These are phyloP conservation scores for Hirsutella rhossiliensis DNA, from an alignment of 2,329 filamentous ascomycete genomes.

Conservation along the genomic window DNA sequence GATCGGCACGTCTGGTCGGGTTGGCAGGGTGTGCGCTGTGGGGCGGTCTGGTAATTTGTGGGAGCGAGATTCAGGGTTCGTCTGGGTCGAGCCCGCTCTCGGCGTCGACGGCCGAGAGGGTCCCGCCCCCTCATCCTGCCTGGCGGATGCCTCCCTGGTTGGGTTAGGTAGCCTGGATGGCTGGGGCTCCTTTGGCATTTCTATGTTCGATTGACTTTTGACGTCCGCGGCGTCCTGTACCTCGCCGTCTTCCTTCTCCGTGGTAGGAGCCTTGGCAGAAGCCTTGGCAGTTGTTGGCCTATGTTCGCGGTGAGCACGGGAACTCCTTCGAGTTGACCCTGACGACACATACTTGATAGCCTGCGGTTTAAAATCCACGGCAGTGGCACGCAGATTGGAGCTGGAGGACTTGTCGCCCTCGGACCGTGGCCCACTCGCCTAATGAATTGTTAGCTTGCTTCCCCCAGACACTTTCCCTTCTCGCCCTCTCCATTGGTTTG, in stretches of 20 bases:
- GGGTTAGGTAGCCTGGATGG: constrained; percentile 18
- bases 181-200: constrained; percentile 18
- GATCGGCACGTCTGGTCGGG: constrained; percentile 45
- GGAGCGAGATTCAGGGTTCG: constrained; percentile 17
- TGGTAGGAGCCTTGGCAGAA: constrained; percentile 9
- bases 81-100: constrained; percentile 10
- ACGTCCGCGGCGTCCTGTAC: constrained; percentile 45
- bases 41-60: constrained; percentile 25
- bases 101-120: constrained; percentile 16
- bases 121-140: constrained; percentile 10
- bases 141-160: constrained; percentile 12
- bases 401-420: constrained; percentile 16
- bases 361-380: constrained; percentile 52
- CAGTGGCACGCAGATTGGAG: constrained; percentile 42
- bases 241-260: constrained; percentile 60
- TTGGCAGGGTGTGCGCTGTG: constrained; percentile 33
- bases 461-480: background rate
- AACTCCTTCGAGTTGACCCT: constrained; percentile 8
- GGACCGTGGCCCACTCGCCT: constrained; percentile 10
- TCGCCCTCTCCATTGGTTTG: background rate
- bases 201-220: constrained; percentile 3
- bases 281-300: constrained; percentile 8
- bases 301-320: constrained; percentile 5
- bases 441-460: constrained; percentile 10
- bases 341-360: constrained; percentile 21